Conservation (phyloP, 129 eudicot species). For the Centaurea solstitialis region DNA sequence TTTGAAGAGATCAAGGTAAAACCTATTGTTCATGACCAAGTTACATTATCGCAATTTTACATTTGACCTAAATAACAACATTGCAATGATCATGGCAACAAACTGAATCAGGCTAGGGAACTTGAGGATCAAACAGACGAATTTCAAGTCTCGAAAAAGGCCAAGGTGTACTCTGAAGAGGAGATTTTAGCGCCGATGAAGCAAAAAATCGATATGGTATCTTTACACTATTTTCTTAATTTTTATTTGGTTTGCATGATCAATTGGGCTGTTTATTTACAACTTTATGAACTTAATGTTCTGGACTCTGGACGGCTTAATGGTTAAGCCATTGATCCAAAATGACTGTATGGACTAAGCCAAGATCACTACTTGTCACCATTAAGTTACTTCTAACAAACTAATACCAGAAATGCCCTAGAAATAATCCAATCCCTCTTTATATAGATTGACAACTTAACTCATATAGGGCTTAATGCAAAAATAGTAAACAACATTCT, state of each 20-base stretch:
- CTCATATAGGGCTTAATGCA: not conserved
- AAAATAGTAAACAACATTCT: not conserved
- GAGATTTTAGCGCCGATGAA: conserved; percentile 45
- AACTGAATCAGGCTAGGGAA: conserved; percentile 65
- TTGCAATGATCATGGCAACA: not conserved
- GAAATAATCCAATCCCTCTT: too few relatives aligned
- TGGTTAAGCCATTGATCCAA: too few relatives aligned
- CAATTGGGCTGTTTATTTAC: not conserved
- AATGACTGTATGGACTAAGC: too few relatives aligned
- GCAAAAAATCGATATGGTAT: conserved; percentile 83
- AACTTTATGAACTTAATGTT: not conserved
- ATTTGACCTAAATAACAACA: not conserved
- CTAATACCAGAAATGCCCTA: too few relatives aligned
- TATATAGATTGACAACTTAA: not conserved
- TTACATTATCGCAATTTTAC: not conserved
- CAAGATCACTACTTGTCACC: too few relatives aligned
- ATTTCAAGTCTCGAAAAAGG: conserved; percentile 22
- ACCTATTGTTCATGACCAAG: too few relatives aligned
- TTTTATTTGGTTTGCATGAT: not conserved
- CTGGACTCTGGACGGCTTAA: not conserved
- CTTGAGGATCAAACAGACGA: conserved; percentile 46
- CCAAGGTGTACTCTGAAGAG: conserved; percentile 31
- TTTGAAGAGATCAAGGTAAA: conserved; percentile 29
- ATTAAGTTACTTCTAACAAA: too few relatives aligned
- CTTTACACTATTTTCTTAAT: not conserved